Evolutionary conservation across 1,284 basidiomycete genomes (phyloP).

Genomic region (Pseudozyma thailandica): DNA sequence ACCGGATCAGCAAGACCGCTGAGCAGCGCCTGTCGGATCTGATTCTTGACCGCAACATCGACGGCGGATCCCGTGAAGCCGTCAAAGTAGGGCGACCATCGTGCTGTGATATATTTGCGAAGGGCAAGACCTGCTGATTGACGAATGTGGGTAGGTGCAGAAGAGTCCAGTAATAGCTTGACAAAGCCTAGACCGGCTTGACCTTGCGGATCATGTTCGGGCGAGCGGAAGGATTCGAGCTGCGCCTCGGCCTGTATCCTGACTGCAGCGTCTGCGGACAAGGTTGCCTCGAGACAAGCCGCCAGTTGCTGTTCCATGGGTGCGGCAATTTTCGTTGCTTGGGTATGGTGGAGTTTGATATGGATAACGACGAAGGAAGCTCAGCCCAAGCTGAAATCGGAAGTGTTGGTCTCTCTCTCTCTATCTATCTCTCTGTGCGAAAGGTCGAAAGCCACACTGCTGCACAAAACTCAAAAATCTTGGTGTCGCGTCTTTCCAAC

Average conservation of each 20-base stretch:
- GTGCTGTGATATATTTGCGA: slow-evolving; percentile 56
- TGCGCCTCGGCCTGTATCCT: slow-evolving; percentile 46
- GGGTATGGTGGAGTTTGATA: not conserved
- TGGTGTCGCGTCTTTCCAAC: not conserved
- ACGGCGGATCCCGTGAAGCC: slow-evolving; percentile 45
- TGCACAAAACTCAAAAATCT: too few species aligned
- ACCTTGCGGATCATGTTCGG: slow-evolving; percentile 32
- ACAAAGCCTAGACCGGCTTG: slow-evolving; percentile 40
- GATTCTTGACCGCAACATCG: slow-evolving; percentile 51
- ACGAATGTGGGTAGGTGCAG: slow-evolving; percentile 39
- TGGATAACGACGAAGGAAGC: too few species aligned
- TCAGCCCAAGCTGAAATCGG: too few species aligned
- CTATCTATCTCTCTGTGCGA: too few species aligned
- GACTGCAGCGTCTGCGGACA: slow-evolving; percentile 38
- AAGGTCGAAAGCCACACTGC: too few species aligned
- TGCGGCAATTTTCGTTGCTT: not conserved
- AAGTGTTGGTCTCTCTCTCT: too few species aligned
- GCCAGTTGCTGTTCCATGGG: slow-evolving; percentile 54
- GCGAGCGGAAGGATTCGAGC: slow-evolving; percentile 37
- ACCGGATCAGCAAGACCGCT: slow-evolving; percentile 47
- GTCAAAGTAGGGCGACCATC: slow-evolving; percentile 63
- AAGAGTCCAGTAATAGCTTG: slow-evolving; percentile 31
- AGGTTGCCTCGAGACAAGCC: slow-evolving; percentile 45
- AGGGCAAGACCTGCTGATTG: slow-evolving; percentile 62
- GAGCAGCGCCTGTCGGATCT: slow-evolving; percentile 53